Percentiles rank a stretch among this genome's conserved stretches.
Conservation (phyloP, 2,329 filamentous ascomycete genomes). For the Fusarium sp. region DNA sequence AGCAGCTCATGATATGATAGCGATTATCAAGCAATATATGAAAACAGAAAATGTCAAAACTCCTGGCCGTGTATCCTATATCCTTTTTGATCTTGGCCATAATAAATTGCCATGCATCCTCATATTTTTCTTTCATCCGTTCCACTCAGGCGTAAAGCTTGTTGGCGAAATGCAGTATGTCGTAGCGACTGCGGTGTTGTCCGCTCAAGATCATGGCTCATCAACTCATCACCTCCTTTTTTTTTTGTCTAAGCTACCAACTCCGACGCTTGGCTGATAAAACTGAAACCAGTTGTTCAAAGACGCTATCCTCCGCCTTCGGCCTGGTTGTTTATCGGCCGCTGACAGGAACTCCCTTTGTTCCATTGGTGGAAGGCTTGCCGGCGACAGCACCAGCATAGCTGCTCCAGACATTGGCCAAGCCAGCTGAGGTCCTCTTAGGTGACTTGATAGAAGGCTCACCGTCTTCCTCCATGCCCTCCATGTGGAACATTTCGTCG, state of each 20-base stretch:
- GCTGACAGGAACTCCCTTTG: slow-evolving; percentile 47
- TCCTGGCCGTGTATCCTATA: slow-evolving; percentile 47
- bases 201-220: slow-evolving; percentile 34
- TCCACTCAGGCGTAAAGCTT: slow-evolving; percentile 21
- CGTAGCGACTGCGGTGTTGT: slow-evolving; percentile 26
- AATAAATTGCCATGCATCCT: slow-evolving; percentile 37
- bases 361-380: slow-evolving; percentile 43
- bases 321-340: slow-evolving; percentile 44
- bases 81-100: slow-evolving; percentile 44
- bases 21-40: slow-evolving; percentile 26
- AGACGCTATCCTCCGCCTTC: slow-evolving; percentile 11
- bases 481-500: slow-evolving; percentile 70
- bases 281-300: slow-evolving; percentile 22
- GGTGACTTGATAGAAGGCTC: slow-evolving; percentile 60
- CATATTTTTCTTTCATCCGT: slow-evolving; percentile 36
- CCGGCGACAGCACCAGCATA: slow-evolving; percentile 52
- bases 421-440: slow-evolving; percentile 61
- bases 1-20: slow-evolving; percentile 20
- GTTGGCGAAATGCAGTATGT: slow-evolving; percentile 32
- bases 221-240: slow-evolving; percentile 33
- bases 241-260: slow-evolving; percentile 35
- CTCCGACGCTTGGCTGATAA: slow-evolving; percentile 24
- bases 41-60: slow-evolving; percentile 34
- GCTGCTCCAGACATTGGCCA: slow-evolving; percentile 53
- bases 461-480: slow-evolving; percentile 71